phyloP scores from a whole-genome alignment of 257 asterid species.

The Solanum ossicruentum region DNA sequence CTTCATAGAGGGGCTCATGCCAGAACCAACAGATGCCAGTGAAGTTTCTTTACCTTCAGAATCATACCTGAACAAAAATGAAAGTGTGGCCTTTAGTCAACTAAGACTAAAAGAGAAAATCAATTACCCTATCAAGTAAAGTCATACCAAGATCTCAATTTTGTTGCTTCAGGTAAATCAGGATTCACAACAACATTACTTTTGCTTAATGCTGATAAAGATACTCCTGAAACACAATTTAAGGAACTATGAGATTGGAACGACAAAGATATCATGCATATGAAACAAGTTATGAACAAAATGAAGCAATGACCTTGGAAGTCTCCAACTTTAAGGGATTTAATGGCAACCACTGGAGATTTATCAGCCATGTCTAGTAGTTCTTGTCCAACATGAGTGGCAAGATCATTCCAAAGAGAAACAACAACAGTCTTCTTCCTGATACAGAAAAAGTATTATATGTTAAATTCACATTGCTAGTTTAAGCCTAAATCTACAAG shows the following conservation, averaged over 20 bases:
- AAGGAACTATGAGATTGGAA: not conserved
- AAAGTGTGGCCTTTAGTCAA: not conserved
- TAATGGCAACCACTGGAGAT: slow-evolving; percentile 87
- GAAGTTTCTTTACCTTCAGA: slow-evolving; percentile 83
- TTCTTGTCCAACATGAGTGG: slow-evolving; percentile 32
- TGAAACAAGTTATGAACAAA: not conserved
- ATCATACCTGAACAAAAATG: slow-evolving; percentile 45
- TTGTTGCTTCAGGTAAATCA: slow-evolving; percentile 70
- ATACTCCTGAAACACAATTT: slow-evolving; percentile 43
- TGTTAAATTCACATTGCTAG: not conserved
- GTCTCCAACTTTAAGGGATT: slow-evolving; percentile 84
- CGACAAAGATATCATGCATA: not conserved
- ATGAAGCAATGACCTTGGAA: slow-evolving; percentile 47
- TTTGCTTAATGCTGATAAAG: slow-evolving; percentile 73
- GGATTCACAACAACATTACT: slow-evolving; percentile 63
- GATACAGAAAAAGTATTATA: not conserved
- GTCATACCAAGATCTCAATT: slow-evolving; percentile 63
- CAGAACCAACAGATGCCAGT: slow-evolving; percentile 63
- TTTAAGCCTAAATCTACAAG: not conserved
- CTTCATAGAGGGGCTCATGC: slow-evolving; percentile 32
- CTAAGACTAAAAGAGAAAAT: not conserved
- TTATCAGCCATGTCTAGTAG: slow-evolving; percentile 70
- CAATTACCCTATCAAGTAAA: not conserved
- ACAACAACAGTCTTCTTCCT: slow-evolving; percentile 69
- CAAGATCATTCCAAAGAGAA: slow-evolving; percentile 29